Evolutionary conservation across 805 yeast genomes (phyloP), one percentile per base, ranked within the genome.

Genomic region (Zygosaccharomyces lentus): DNA sequence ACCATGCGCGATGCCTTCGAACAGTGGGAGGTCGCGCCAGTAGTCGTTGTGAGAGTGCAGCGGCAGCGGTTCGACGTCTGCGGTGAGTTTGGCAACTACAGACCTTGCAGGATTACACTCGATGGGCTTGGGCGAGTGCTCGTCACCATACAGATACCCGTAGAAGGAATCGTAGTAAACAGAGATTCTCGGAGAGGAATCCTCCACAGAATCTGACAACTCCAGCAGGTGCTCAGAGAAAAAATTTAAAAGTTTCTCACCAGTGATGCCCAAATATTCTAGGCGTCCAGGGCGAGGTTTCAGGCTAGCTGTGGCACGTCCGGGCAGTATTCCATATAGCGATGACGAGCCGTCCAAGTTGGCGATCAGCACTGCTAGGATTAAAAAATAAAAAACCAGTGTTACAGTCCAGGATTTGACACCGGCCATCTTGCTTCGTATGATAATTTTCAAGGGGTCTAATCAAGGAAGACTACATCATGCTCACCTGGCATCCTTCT

Each of bases 21-120:
- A 70, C 2, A 82, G 66, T 0, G 87, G 87, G 4, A 66, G 55
- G 2, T 57, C 48, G 55, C 87, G 66, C 83, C 84, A 79, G 61
- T 82, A 83, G 58, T 82, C 87, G 56, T 82, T 82, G 58, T 82
- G 88, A 1, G 86, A 79, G 57, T 82, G 88, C 19, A 81, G 67
- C 4, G 55, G 45, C 7, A 58, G 31, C 1, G 56, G 56, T 3
- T 48, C 41, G 2, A 62, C 65, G 38, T 58, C 54, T 40, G 50
- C 57, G 19, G 62, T 62, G 37, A 62, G 43, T 29, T 49, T 50
- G 17, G 59, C 56, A 5, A 56, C 52, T 2, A 45, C 46, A 2
- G 62, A 49, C 12, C 44, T 41, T 21, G 37, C 45, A 6, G 57
- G 57, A 9, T 35, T 39, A 34, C 59, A 55, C 8, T 40, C 29